Conservation (phyloP, 2,329 filamentous ascomycete species). For the Paecilomyces formosus region DNA sequence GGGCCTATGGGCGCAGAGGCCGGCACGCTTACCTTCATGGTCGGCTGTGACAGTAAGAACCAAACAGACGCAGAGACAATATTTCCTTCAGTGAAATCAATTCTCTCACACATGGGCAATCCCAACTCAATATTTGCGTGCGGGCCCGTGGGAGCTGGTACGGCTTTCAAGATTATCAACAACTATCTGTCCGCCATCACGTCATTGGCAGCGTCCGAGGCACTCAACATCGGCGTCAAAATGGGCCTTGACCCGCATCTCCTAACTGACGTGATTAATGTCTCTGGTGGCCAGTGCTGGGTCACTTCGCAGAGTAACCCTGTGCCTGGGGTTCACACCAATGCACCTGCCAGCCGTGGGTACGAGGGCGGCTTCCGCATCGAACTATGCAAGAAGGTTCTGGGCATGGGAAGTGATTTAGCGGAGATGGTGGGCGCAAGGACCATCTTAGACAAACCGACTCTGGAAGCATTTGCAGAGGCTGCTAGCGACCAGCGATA, state of each 20-base stretch:
- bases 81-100: conserved; percentile 34
- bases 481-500: conserved; percentile 44
- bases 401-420: conserved; percentile 46
- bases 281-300: conserved; percentile 17
- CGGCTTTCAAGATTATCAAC: conserved; percentile 23
- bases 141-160: conserved; percentile 19
- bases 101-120: conserved; percentile 25
- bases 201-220: conserved; percentile 16
- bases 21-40: conserved; percentile 50
- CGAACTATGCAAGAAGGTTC: conserved; percentile 52
- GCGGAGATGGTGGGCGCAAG: conserved; percentile 44
- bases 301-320: conserved; percentile 19
- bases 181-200: conserved; percentile 20
- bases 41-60: conserved; percentile 25
- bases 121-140: conserved; percentile 40
- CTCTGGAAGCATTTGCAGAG: conserved; percentile 45
- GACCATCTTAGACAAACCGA: conserved; percentile 42
- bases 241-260: conserved; percentile 18
- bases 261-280: conserved; percentile 19
- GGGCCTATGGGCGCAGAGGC: conserved; percentile 44
- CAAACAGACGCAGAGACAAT: conserved; percentile 25
- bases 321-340: conserved; percentile 32
- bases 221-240: conserved; percentile 20
- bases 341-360: conserved; percentile 29
- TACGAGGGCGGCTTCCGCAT: conserved; percentile 43